These are phyloP conservation scores for Aspergillus ibericus DNA, from an alignment of 2,329 filamentous ascomycete genomes.

Conservation along the genomic window DNA sequence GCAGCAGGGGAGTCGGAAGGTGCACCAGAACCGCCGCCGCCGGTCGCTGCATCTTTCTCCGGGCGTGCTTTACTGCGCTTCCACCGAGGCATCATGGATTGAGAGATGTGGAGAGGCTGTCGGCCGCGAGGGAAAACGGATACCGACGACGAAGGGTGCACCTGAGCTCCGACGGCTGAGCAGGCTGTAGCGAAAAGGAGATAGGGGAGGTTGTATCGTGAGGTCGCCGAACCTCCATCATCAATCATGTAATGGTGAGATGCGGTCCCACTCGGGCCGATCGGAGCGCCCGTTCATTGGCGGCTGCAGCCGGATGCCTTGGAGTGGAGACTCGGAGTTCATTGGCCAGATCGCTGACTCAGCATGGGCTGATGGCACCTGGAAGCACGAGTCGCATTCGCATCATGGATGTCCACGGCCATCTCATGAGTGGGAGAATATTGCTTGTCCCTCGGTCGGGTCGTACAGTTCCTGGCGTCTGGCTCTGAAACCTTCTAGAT, in stretches of 20 bases:
- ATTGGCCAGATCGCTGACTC: slow-evolving; percentile 3
- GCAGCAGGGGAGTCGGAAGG: slow-evolving; percentile 6
- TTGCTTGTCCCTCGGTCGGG: not conserved
- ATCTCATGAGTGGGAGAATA: not conserved
- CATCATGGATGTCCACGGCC: not conserved
- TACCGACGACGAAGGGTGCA: not conserved
- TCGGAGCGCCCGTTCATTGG: slow-evolving; percentile 2
- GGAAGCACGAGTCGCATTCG: not conserved
- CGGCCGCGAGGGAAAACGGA: not conserved
- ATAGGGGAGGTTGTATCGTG: not conserved
- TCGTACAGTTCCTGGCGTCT: not conserved
- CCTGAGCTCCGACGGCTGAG: not conserved
- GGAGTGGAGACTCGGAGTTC: not conserved
- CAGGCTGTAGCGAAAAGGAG: not conserved
- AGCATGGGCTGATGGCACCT: not conserved
- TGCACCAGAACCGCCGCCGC: slow-evolving; percentile 2
- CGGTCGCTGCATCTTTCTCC: slow-evolving; percentile 11
- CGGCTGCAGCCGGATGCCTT: not conserved
- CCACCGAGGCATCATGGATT: slow-evolving; percentile 23
- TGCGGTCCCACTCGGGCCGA: not conserved
- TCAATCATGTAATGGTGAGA: slow-evolving; percentile 3
- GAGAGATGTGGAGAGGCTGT: not conserved
- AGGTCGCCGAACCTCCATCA: not conserved
- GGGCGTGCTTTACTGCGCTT: slow-evolving; percentile 19
- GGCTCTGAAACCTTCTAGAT: not conserved